Evolutionary conservation across 768 basidiomycete genomes (phyloP), one percentile per base, ranked within the genome.

Genomic region (Inosperma sp.): DNA sequence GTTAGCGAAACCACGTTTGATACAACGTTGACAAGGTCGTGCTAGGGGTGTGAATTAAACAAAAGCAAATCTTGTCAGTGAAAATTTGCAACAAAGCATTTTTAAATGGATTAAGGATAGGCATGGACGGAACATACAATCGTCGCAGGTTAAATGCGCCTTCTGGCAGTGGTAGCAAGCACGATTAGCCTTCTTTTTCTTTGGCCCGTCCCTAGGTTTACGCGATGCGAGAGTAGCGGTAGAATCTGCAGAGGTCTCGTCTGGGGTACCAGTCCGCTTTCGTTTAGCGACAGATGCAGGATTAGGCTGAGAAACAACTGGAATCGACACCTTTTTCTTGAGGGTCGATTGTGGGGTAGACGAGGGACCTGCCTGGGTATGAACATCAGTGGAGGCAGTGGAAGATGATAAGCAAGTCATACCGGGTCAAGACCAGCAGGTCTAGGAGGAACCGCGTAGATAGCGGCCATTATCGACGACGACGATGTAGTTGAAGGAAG

Each of bases 121-220:
- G 10, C 31, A 22, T 3, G n/a, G 33, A 7, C 16, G 40, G 42
- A 30, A 81, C 89, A 65, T 63, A 96, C 95, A 83, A 63, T 97
- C 95, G 67, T 98, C 94, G 67, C 95, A 98, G n/a, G 95, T 98
- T 58, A 98, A 74, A 68, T 98, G 95, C 2, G 93, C 93, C 67
- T 93, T 95, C 70, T 97, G 94, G 67, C 95, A 98, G 59, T 92
- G 89, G 55, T 89, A 86, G 65, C 95, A 98, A 41, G 95, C 95
- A 40, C 93, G 82, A 60, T 81, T 89, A 0, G 93, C 92, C 69
- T 94, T 93, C 78, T 93, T 94, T 80, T 93, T 94, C 80, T 88
- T 92, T 26, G 86, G 87, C 1, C 82, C 83, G 48, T 88, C 85
- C 64, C 82, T 79, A 65, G 73, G 73, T 59, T 83, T 86, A 57